phyloP scores from a whole-genome alignment of 2,329 filamentous ascomycete species.

The Rutstroemia sp. region DNA sequence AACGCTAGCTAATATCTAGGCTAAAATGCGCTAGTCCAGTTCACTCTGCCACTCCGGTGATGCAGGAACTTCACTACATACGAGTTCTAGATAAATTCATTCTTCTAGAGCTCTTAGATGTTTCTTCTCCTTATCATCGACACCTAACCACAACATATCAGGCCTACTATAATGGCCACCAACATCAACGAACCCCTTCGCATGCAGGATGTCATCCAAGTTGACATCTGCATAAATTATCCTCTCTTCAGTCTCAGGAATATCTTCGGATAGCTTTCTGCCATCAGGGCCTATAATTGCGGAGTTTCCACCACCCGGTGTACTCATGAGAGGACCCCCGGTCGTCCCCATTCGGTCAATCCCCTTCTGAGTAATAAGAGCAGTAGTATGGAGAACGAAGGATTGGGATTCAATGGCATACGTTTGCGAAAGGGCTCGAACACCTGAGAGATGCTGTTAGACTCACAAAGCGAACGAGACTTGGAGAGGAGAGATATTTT shows the following conservation, averaged over 20 bases:
- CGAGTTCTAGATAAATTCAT: neutral
- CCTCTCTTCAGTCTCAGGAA: conserved; percentile 44
- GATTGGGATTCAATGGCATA: conserved; percentile 51
- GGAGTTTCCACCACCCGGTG: conserved; percentile 40
- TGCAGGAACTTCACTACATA: neutral
- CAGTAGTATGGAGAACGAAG: conserved; percentile 47
- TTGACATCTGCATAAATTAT: conserved; percentile 39
- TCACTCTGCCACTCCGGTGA: no score
- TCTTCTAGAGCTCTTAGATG: neutral
- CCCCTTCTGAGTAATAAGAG: conserved; percentile 37
- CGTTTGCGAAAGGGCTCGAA: conserved; percentile 44
- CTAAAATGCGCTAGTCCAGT: no score
- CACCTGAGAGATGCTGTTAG: conserved; percentile 16
- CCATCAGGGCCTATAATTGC: conserved; percentile 49
- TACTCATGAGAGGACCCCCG: conserved; percentile 32
- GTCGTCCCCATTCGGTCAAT: neutral
- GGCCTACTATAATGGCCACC: conserved; percentile 18
- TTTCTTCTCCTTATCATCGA: conserved; percentile 15
- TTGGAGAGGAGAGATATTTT: conserved; percentile 14
- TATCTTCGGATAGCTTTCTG: conserved; percentile 32
- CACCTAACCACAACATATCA: conserved; percentile 21
- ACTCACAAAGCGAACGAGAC: neutral
- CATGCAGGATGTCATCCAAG: conserved; percentile 13
- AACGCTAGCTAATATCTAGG: no score
- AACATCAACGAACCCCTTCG: conserved; percentile 19